Evolutionary conservation across 805 yeast genomes (phyloP), one percentile per base, ranked within the genome.

Genomic region (Isabelozyma gotoi): DNA sequence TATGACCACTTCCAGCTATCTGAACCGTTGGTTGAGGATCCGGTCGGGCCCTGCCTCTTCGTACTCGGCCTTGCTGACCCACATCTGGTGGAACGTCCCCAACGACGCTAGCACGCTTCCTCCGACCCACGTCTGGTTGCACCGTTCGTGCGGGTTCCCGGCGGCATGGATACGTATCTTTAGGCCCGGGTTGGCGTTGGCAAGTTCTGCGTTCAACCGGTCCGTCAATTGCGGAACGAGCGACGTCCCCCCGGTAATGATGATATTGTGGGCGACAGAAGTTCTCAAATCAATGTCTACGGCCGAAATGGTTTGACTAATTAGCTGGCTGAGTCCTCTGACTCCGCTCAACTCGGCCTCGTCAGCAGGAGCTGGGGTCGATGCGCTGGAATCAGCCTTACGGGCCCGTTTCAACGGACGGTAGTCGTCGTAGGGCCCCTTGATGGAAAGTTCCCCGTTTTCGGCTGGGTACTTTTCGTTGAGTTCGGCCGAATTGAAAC

Each of bases 61-160:
- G 55, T 84, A 87, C 63, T 91, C 97, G 51, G 79, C 80, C 57
- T 82, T 84, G 34, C 91, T 85, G 2, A 91, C 96, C 97, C 97
- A 91, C 67, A 87, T 70, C 64, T 91, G 97, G 63, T 91, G 97
- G 74, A 91, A 91, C 2, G 96, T 88, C 27, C 97, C 97, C 53
- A 91, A 74, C 41, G 94, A 84, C 5, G 96, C 82, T 43, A 91
- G 69, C 32, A 91, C 90, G 50, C 92, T 84, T 6, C 96, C 97
- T 36, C 97, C 97, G 39, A 91, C 78, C 96, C 97, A 91, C 6
- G 92, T 74, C 47, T 89, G 86, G 58, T 79, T 85, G 50, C 81
- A 79, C 58, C 97, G 78, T 65, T 91, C 97, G 43, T 75, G 74
- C 4, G 84, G 63, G 56, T 82, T 83, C 36, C 97, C 97, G 5